These are phyloP conservation scores for Rhizopogon vulgaris DNA, from an alignment of 768 basidiomycete species.

Conservation along the genomic window DNA sequence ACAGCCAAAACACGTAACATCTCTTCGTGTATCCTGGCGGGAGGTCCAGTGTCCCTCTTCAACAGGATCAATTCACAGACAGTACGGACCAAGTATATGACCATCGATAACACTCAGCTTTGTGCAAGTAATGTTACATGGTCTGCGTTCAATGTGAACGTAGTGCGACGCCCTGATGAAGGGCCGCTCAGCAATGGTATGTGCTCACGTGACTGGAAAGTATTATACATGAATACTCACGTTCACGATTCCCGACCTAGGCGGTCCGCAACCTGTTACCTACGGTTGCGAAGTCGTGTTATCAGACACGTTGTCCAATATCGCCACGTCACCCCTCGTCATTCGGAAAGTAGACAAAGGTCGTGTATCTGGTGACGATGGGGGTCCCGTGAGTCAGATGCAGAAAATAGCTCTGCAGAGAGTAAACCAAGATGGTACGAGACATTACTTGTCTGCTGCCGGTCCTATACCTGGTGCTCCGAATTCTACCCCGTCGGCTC, in stretches of 20 bases:
- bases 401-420: constrained; percentile 92
- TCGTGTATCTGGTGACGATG: constrained; percentile 78
- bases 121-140: constrained; percentile 89
- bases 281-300: constrained; percentile 88
- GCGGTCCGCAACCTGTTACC: constrained; percentile 78
- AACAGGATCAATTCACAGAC: constrained; percentile 97
- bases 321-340: constrained; percentile 77
- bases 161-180: constrained; percentile 70
- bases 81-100: constrained; percentile 96
- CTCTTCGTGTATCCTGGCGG: constrained; percentile 83
- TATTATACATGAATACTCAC: constrained; percentile 32
- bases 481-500: constrained; percentile 62
- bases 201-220: constrained; percentile 48
- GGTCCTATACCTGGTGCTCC: constrained; percentile 78
- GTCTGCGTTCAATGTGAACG: constrained; percentile 93
- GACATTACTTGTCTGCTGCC: constrained; percentile 86
- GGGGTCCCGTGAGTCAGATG: constrained; percentile 92
- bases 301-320: constrained; percentile 79
- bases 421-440: constrained; percentile 72
- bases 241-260: constrained; percentile 33
- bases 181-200: constrained; percentile 53
- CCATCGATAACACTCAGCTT: constrained; percentile 75
- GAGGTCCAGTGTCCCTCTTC: constrained; percentile 88
- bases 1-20: constrained; percentile 93
- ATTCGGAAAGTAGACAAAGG: constrained; percentile 94